phyloP scores from a whole-genome alignment of 2,329 filamentous ascomycete genomes.

The Hirsutella rhossiliensis region DNA sequence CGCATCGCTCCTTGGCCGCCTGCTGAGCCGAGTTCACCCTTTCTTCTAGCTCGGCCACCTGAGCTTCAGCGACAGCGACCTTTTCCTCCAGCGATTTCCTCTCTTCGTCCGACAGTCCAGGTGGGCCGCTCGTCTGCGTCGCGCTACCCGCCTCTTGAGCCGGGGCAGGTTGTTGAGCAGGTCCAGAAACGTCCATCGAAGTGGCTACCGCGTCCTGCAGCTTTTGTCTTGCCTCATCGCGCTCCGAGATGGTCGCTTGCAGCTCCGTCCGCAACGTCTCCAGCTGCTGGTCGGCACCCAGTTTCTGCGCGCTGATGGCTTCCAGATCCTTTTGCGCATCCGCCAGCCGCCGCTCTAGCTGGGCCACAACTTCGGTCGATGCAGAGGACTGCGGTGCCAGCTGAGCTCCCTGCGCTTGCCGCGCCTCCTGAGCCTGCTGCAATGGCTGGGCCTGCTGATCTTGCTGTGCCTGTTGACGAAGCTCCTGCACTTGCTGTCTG shows the following conservation, averaged over 20 bases:
- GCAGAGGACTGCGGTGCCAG: conserved; percentile 22
- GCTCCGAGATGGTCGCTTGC: conserved; percentile 46
- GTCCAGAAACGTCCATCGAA: conserved; percentile 3
- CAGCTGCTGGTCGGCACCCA: conserved; percentile 53
- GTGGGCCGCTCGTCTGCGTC: conserved; percentile 7
- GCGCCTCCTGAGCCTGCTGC: conserved; percentile 15
- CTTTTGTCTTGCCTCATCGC: conserved; percentile 44
- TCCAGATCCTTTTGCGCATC: conserved; percentile 50
- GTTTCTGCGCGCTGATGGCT: conserved; percentile 53
- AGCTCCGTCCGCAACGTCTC: conserved; percentile 45
- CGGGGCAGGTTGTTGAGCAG: not conserved
- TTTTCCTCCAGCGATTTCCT: conserved; percentile 50
- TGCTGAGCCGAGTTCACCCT: conserved; percentile 48
- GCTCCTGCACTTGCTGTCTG: conserved; percentile 17
- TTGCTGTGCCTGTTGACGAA: conserved; percentile 14
- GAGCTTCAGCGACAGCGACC: conserved; percentile 47
- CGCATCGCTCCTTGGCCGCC: conserved; percentile 52
- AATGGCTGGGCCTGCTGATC: conserved; percentile 14
- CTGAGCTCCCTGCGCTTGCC: conserved; percentile 15
- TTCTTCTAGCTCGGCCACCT: conserved; percentile 50
- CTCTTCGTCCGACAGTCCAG: conserved; percentile 40
- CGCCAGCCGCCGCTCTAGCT: conserved; percentile 37
- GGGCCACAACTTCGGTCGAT: conserved; percentile 32
- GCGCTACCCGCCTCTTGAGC: not conserved
- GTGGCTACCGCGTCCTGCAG: conserved; percentile 18